A percentile compares a stretch with the other conserved stretches of the same genome.
phyloP scores from a whole-genome alignment of 1,284 basidiomycete genomes.

The Coniophora puteana region DNA sequence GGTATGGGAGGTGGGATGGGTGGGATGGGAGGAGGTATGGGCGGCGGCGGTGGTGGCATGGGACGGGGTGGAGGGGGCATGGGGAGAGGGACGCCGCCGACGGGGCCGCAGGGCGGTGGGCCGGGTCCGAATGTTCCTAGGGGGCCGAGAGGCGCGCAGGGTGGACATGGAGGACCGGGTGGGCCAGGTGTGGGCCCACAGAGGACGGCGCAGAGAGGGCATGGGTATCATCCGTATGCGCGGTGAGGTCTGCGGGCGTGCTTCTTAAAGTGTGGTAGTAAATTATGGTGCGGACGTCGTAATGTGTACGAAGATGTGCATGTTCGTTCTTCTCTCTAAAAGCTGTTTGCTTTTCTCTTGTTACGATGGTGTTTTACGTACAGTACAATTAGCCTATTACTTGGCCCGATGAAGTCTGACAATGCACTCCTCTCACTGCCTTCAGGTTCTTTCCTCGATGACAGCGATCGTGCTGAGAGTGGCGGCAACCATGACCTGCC shows the following conservation, averaged over 20 bases:
- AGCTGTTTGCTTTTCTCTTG: no score
- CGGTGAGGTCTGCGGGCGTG: conserved; percentile 35
- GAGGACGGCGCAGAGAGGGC: conserved; percentile 63
- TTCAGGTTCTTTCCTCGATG: no score
- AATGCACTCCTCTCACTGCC: no score
- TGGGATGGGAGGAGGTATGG: conserved; percentile 49
- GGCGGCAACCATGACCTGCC: no score
- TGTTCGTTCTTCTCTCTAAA: no score
- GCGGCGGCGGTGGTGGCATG: conserved; percentile 42
- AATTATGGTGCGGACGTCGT: no score
- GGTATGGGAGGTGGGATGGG: conserved; percentile 38
- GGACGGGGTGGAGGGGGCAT: conserved; percentile 36
- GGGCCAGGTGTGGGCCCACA: conserved; percentile 66
- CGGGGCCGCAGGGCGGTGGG: conserved; percentile 32
- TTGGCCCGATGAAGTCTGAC: no score
- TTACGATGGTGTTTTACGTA: no score
- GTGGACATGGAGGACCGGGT: conserved; percentile 37
- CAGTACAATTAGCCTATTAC: no score
- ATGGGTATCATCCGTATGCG: conserved; percentile 78
- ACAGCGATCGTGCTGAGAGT: no score
- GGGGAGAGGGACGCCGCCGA: conserved; percentile 29
- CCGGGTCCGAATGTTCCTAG: conserved; percentile 58
- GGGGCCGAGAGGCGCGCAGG: conserved; percentile 60
- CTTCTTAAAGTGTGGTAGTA: not conserved
- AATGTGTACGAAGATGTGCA: no score